Base-by-base conservation (phyloP, 768 basidiomycete genomes). In the Termitomyces eurrhizus region DNA sequence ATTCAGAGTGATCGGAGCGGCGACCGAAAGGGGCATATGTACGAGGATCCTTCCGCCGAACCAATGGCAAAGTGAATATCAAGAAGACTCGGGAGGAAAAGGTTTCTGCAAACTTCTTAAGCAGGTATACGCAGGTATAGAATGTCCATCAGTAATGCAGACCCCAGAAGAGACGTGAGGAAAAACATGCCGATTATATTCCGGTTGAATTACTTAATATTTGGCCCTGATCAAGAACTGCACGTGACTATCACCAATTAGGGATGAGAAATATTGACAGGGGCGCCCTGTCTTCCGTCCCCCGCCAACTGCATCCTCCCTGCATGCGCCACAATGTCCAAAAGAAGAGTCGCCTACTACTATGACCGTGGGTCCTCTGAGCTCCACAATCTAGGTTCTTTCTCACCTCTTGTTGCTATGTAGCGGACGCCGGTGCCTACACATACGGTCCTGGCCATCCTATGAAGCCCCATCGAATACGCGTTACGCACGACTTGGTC, bases 391-490 rank as follows among this genome's bases (percentile, higher is more conserved):
- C 12, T 32, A 39, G 26, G 26, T 9, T 14, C 13, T 18, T 11
- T 35, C 56, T 36, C 4, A 51, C 26, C 51, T 24, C 59, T 35
- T 51, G 6, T 59, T 51, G 6, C 59, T 42, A n/a, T 52, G 5
- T 16, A 93, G 90, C 77, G 56, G 90, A 93, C 64, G 83, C 90
- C 32, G 83, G 83, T 7, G 79, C 82, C 29, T 83, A 89, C 68
- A 90, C 90, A 1, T 96, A 93, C 69, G 93, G 93, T 36, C 78
- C 90, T 57, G 90, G 90, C 4, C 95, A 97, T 66, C 90, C 90
- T 42, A 97, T 98, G 93, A 97, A 98, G 73, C 96, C 96, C 0
- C 93, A 96, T 70, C 81, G 96, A 39, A 97, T 98, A 79, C 84
- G 90, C 59, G 89, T 99, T 74, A 91, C 95, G 0, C 95, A 99